A percentile compares a stretch with the other conserved stretches of the same genome.
These are phyloP conservation scores for Oenanthe javanica DNA, from an alignment of 140 eudicot species.

Conservation along the genomic window DNA sequence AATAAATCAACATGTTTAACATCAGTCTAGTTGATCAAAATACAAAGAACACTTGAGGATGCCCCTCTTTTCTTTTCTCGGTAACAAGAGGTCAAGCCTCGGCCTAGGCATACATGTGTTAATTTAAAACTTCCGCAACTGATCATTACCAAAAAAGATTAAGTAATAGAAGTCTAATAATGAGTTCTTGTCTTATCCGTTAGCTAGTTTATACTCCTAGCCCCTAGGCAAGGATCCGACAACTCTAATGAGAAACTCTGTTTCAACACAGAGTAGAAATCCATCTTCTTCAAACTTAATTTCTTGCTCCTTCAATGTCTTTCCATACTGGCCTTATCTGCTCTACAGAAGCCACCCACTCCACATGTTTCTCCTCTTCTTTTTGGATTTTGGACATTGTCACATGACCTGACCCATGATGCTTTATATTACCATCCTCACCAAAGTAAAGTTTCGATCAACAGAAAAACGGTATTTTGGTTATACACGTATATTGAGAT, in stretches of 20 bases:
- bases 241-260: background rate
- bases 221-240: constrained; percentile 3
- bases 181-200: background rate
- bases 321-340: constrained; percentile 3
- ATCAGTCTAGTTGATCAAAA: background rate
- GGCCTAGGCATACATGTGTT: background rate
- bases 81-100: background rate
- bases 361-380: background rate
- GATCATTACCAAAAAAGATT: background rate
- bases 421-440: background rate
- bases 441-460: background rate
- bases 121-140: background rate
- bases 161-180: background rate
- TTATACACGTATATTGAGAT: background rate
- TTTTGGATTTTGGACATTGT: background rate
- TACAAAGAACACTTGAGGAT: background rate
- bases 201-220: background rate
- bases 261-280: background rate
- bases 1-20: background rate
- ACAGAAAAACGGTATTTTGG: background rate
- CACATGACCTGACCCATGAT: background rate
- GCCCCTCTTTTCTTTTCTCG: background rate
- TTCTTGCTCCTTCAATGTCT: background rate
- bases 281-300: constrained; percentile 4
- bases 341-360: background rate